Conservation (phyloP, 169 alveolate genomes). For the Plasmodium coatneyi region DNA sequence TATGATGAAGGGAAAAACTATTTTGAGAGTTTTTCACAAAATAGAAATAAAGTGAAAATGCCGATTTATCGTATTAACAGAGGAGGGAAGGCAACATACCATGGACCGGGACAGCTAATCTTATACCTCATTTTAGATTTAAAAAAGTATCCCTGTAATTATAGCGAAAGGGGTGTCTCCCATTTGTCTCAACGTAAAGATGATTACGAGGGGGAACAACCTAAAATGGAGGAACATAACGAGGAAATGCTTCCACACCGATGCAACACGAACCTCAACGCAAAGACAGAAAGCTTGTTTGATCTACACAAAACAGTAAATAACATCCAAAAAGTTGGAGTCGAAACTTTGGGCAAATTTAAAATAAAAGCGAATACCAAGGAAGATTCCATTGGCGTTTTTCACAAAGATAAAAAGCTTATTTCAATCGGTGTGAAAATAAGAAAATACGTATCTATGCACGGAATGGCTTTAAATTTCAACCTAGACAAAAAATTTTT, state of each 20-base stretch:
- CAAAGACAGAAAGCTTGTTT: slow-evolving; percentile 23
- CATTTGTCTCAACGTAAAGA: slow-evolving; percentile 8
- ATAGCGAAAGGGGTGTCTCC: slow-evolving; percentile 20
- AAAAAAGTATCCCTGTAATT: slow-evolving; percentile 67
- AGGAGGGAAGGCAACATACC: slow-evolving; percentile 83
- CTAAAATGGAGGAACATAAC: neutral
- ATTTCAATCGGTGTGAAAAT: slow-evolving; percentile 78
- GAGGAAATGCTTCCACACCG: neutral
- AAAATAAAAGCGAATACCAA: slow-evolving; percentile 51
- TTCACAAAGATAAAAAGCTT: slow-evolving; percentile 73
- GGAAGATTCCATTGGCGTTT: slow-evolving; percentile 75
- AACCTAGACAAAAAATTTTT: slow-evolving; percentile 26
- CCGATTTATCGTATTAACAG: slow-evolving; percentile 79
- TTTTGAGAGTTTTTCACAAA: neutral
- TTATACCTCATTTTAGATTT: slow-evolving; percentile 79
- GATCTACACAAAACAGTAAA: slow-evolving; percentile 70
- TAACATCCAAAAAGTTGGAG: slow-evolving; percentile 65
- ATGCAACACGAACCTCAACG: neutral
- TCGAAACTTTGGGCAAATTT: slow-evolving; percentile 29
- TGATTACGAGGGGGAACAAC: slow-evolving; percentile 19
- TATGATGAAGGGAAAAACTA: slow-evolving; percentile 50
- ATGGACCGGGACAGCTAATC: slow-evolving; percentile 85
- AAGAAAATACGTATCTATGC: slow-evolving; percentile 78
- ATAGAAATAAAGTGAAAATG: slow-evolving; percentile 13
- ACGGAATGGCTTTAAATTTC: slow-evolving; percentile 82